Evolutionary conservation across 345 rosid genomes (phyloP).

Genomic region (Citrus australasica): DNA sequence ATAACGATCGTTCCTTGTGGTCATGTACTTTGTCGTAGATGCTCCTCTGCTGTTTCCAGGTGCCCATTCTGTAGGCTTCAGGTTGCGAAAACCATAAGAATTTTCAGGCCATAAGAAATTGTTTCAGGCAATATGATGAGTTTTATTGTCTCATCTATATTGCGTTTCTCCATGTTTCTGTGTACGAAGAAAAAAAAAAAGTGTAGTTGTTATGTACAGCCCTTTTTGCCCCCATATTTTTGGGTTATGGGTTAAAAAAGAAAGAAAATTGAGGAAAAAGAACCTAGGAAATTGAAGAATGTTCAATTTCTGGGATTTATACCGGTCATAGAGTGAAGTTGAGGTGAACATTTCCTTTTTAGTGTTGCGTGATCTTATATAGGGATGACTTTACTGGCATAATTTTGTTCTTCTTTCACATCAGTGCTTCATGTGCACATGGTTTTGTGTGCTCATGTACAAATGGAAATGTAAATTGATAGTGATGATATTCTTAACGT

Average conservation of each 20-base stretch:
- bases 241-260: not conserved
- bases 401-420: not conserved
- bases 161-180: not conserved
- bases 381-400: not conserved
- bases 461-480: not conserved
- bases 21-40: constrained; percentile 78
- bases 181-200: no score
- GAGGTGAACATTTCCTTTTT: not conserved
- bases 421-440: not conserved
- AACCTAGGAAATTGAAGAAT: not conserved
- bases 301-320: not conserved
- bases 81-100: constrained; percentile 60
- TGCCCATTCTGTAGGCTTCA: constrained; percentile 90
- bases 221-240: not conserved
- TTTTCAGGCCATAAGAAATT: constrained; percentile 53
- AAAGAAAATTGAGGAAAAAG: not conserved
- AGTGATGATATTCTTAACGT: not conserved
- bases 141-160: not conserved
- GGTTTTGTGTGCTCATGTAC: not conserved
- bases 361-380: not conserved
- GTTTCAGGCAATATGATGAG: not conserved
- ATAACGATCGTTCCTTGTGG: constrained; percentile 83
- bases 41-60: constrained; percentile 74
- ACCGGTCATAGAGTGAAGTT: not conserved
- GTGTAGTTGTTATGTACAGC: not conserved